Evolutionary conservation across 148 eudicot species (phyloP), one percentile per base, ranked within the genome.

Genomic region (Vaccinium darrowii): DNA sequence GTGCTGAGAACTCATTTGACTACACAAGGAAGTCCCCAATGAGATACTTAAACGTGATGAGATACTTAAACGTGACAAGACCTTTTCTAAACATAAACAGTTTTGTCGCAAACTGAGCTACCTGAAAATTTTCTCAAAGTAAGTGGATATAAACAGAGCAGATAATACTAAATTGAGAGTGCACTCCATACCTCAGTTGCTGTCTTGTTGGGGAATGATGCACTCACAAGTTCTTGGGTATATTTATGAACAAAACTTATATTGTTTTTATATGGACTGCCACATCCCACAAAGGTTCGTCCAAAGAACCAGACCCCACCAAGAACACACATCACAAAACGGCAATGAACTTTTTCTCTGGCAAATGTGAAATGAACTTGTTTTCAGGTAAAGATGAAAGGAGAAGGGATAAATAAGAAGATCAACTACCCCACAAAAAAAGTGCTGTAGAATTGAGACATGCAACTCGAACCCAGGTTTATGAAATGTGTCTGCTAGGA

Each of bases 381-480:
- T 52, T 71, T n/a, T 25, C 43, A 21, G 27, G 3, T 49, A 23
- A 1, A 27, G 56, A 60, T 25, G 52, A 12, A 50, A 11, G 36
- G 73, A 62, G 25, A n/a, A 63, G 69, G 33, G 33, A 30, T 30
- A 30, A 30, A 30, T 30, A 30, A 30, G 33, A 30, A 21, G 27
- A 63, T 63, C 69, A n/a, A 30, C 33, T 92, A 97, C 98, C 96
- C 94, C 84, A 86, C 95, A 90, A 84, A 97, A 95, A 79, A 97
- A 84, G 88, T 94, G 92, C 87, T 97, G 99, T 76, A 97, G 88
- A 89, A 97, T 97, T 89, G 92, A 81, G 63, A 97, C 98, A 69
- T 97, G 99, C 88, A 97, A 84, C 90, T 95, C 95, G 88, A 97
- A 97, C 79, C 98, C 99, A 82, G 98, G 99, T 89, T 97, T 97